Evolutionary conservation across 306 rosid genomes (phyloP).

Genomic region (Cucurbita ficifolia): DNA sequence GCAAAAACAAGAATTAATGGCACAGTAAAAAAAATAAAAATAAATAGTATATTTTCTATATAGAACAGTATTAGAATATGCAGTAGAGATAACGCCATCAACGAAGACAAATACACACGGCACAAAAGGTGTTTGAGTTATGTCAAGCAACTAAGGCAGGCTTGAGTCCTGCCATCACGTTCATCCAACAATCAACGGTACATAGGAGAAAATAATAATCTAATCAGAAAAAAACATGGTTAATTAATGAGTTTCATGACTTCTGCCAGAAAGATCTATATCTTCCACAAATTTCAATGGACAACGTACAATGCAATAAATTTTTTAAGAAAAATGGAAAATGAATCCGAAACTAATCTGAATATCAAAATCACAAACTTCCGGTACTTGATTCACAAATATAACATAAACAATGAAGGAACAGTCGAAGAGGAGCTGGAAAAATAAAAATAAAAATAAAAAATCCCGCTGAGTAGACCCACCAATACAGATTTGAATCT

Average conservation of each 20-base stretch:
- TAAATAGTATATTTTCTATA: neutral
- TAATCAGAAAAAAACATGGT: neutral
- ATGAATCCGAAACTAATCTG: neutral
- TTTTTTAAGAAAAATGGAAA: neutral
- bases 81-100: neutral
- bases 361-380: neutral
- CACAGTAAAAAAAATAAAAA: neutral
- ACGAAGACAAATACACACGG: neutral
- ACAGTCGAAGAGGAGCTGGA: neutral
- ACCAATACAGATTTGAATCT: conserved; percentile 46
- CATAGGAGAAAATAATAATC: neutral
- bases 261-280: neutral
- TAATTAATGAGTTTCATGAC: neutral
- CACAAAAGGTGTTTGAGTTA: neutral
- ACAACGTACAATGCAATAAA: neutral
- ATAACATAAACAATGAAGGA: neutral
- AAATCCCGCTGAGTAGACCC: conserved; percentile 15
- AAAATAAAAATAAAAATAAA: neutral
- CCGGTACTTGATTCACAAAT: neutral
- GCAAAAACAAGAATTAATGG: neutral
- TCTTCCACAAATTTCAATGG: neutral
- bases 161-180: neutral
- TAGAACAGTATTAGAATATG: neutral
- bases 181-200: conserved; percentile 3
- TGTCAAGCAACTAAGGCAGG: conserved; percentile 2